Conservation (phyloP, 1,139 yeast species). For the Debaryomycetaceae sp. region DNA sequence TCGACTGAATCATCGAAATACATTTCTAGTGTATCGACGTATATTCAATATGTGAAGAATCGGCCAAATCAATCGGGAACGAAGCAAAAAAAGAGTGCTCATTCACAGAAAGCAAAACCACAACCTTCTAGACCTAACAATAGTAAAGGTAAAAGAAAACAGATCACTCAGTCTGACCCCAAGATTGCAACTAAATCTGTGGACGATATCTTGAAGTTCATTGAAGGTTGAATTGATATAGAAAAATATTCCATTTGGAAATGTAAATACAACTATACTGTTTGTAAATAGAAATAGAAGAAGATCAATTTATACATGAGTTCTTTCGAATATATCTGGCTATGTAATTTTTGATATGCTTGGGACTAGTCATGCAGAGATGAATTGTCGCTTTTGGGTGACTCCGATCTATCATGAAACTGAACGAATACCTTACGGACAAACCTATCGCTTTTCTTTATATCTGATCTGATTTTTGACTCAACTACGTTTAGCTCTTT, state of each 20-base stretch:
- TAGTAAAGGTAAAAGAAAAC: conserved; percentile 19
- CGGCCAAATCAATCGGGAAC: conserved; percentile 17
- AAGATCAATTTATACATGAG: no score
- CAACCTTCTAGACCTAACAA: neutral
- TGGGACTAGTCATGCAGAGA: neutral
- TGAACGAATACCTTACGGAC: conserved; percentile 29
- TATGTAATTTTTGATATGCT: neutral
- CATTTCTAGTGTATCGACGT: conserved; percentile 48
- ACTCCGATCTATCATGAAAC: conserved; percentile 11
- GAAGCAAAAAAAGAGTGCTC: conserved; percentile 6
- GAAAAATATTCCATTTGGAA: no score
- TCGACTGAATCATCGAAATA: conserved; percentile 64
- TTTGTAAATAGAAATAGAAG: no score
- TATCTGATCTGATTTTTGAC: conserved; percentile 17
- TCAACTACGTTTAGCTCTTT: conserved; percentile 28
- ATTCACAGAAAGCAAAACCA: conserved; percentile 5
- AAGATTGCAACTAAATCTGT: conserved; percentile 58
- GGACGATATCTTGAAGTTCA: conserved; percentile 64
- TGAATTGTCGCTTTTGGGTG: neutral
- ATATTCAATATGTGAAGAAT: conserved; percentile 32
- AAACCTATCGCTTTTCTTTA: conserved; percentile 31
- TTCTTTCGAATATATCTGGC: neutral
- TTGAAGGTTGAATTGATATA: conserved; percentile 43
- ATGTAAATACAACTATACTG: no score
- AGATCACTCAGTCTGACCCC: conserved; percentile 40